These are phyloP conservation scores for Fusarium mangiferae DNA, from an alignment of 2,329 filamentous ascomycete species.

Conservation along the genomic window DNA sequence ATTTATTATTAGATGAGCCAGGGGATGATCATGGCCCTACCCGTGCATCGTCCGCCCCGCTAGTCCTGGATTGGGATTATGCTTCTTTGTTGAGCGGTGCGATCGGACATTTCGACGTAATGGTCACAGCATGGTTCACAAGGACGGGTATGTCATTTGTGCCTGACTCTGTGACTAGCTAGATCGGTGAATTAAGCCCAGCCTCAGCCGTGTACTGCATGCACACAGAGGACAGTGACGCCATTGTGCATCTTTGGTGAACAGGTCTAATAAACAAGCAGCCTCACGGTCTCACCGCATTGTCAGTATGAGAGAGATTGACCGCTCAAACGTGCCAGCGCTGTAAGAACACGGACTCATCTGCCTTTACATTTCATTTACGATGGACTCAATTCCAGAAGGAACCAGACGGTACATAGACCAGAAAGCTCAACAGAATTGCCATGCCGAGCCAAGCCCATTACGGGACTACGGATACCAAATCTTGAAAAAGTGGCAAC, in stretches of 20 bases:
- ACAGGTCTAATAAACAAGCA: not conserved
- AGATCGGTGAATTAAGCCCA: not conserved
- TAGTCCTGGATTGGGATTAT: not conserved
- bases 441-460: conserved; percentile 10
- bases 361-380: too few species aligned
- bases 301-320: not conserved
- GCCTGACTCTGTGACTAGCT: not conserved
- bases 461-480: not conserved
- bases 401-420: not conserved
- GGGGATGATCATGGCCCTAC: not conserved
- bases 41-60: not conserved
- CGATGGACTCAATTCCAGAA: not conserved
- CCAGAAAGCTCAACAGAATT: conserved; percentile 6
- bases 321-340: not conserved
- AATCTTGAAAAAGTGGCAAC: not conserved
- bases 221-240: not conserved
- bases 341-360: not conserved
- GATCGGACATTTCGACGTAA: not conserved
- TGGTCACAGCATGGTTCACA: not conserved
- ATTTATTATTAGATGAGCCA: conserved; percentile 5
- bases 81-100: not conserved
- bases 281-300: not conserved
- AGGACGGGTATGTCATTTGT: not conserved
- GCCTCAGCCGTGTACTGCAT: not conserved
- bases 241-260: not conserved